Conservation (phyloP, 768 basidiomycete genomes). For the Leccinum disarticulatum region DNA sequence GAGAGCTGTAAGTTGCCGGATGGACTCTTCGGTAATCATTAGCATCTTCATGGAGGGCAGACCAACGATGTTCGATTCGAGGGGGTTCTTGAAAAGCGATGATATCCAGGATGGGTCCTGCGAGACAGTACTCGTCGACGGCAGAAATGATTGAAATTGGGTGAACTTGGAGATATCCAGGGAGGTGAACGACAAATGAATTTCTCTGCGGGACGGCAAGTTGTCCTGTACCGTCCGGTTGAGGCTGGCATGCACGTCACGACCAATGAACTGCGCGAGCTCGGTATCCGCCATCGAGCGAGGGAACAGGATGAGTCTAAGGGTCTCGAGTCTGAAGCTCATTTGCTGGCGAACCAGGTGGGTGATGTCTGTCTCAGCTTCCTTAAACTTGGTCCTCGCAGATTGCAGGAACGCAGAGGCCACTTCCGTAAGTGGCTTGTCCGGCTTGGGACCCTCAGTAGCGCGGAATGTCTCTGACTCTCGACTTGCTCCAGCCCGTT, state of each 20-base stretch:
- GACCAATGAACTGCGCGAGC: conserved; percentile 71
- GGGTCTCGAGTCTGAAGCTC: conserved; percentile 60
- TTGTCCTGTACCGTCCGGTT: conserved; percentile 58
- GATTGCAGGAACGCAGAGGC: conserved; percentile 81
- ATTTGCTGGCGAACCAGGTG: conserved; percentile 72
- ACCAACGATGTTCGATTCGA: conserved; percentile 75
- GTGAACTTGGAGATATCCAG: conserved; percentile 73
- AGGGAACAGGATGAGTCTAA: conserved; percentile 76
- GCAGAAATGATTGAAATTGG: conserved; percentile 53
- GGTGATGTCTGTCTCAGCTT: conserved; percentile 57
- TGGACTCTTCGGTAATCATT: conserved; percentile 70
- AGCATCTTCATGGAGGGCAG: conserved; percentile 80
- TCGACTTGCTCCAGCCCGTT: conserved; percentile 72
- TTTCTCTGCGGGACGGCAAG: conserved; percentile 55
- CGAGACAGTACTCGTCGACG: conserved; percentile 36
- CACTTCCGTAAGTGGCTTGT: conserved; percentile 81
- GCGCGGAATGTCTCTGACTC: conserved; percentile 78
- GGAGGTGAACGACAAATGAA: conserved; percentile 71
- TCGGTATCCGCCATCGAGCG: conserved; percentile 77
- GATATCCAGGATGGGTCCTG: conserved; percentile 61
- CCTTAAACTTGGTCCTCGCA: conserved; percentile 68
- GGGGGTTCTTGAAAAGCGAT: conserved; percentile 55
- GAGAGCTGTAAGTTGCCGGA: conserved; percentile 38
- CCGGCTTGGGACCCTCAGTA: conserved; percentile 70
- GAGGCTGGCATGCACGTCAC: conserved; percentile 66